phyloP scores from a whole-genome alignment of 176 grass and related monocot genomes.

The Rhynchospora pubera region DNA sequence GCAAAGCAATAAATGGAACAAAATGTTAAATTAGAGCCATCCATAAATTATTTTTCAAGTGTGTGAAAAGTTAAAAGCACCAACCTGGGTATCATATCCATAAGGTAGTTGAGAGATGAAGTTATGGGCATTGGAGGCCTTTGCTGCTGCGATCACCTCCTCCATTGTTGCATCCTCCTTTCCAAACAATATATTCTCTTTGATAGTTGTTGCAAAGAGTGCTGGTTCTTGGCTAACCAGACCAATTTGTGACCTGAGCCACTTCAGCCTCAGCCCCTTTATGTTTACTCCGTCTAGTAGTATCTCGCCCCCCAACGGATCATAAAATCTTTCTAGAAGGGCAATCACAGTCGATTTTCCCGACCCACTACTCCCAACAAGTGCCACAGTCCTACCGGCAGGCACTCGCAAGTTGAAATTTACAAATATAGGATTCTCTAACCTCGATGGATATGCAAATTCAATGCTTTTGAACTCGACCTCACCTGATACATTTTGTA shows the following conservation, averaged over 20 bases:
- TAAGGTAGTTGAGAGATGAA: slow-evolving; percentile 94
- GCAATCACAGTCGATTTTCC: slow-evolving; percentile 96
- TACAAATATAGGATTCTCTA: slow-evolving; percentile 63
- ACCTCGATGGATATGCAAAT: slow-evolving; percentile 84
- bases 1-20: neutral
- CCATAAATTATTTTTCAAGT: neutral
- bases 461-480: slow-evolving; percentile 74
- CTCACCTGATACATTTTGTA: slow-evolving; percentile 57
- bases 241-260: slow-evolving; percentile 83
- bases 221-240: slow-evolving; percentile 97
- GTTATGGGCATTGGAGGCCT: slow-evolving; percentile 88
- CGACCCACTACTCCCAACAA: slow-evolving; percentile 74
- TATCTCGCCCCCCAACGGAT: slow-evolving; percentile 63
- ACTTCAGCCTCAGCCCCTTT: slow-evolving; percentile 68
- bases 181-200: slow-evolving; percentile 89
- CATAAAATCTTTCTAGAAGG: slow-evolving; percentile 83
- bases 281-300: slow-evolving; percentile 66
- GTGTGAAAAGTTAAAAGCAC: neutral
- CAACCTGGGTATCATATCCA: slow-evolving; percentile 84
- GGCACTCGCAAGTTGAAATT: slow-evolving; percentile 75
- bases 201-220: slow-evolving; percentile 83
- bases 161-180: slow-evolving; percentile 86
- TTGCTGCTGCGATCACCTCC: slow-evolving; percentile 54
- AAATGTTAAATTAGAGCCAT: neutral
- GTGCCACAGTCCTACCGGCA: slow-evolving; percentile 67